These are phyloP conservation scores for Roridomyces roridus DNA, from an alignment of 768 basidiomycete species.

Conservation along the genomic window DNA sequence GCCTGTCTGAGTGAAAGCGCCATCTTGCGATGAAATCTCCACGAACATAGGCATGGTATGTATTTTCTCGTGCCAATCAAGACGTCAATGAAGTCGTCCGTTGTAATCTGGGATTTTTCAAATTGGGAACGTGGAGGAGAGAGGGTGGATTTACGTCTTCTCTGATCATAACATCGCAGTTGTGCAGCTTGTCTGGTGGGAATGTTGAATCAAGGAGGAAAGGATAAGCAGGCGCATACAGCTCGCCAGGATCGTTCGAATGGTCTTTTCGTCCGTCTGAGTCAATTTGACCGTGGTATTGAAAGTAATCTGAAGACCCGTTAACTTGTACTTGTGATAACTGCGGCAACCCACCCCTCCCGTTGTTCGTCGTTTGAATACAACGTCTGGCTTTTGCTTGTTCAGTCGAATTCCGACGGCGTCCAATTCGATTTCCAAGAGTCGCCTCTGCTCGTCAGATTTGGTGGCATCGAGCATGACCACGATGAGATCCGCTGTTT, in stretches of 20 bases:
- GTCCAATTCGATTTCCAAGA: constrained; percentile 93
- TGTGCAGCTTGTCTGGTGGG: constrained; percentile 81
- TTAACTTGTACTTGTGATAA: neutral
- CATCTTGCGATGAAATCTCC: neutral
- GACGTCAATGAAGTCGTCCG: constrained; percentile 98
- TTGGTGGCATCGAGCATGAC: constrained; percentile 83
- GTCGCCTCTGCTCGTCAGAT: constrained; percentile 83
- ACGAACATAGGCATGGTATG: constrained; percentile 87
- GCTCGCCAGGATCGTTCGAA: constrained; percentile 88
- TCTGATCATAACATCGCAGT: constrained; percentile 98
- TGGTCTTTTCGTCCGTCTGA: constrained; percentile 93
- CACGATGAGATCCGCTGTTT: constrained; percentile 94
- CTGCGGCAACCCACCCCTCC: constrained; percentile 73
- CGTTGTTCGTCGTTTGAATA: constrained; percentile 92
- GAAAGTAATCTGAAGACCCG: constrained; percentile 47
- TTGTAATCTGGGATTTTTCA: constrained; percentile 74
- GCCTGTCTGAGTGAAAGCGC: neutral
- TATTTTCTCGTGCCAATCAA: constrained; percentile 97
- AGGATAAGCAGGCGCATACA: constrained; percentile 53
- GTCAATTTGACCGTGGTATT: constrained; percentile 94
- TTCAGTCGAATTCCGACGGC: constrained; percentile 97
- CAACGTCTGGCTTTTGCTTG: constrained; percentile 88
- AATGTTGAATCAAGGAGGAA: neutral
- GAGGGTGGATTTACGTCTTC: constrained; percentile 75
- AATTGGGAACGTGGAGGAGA: neutral